Evolutionary conservation across 345 rosid genomes (phyloP), one percentile per base, ranked within the genome.

Genomic region (Streptanthus diversifolius): DNA sequence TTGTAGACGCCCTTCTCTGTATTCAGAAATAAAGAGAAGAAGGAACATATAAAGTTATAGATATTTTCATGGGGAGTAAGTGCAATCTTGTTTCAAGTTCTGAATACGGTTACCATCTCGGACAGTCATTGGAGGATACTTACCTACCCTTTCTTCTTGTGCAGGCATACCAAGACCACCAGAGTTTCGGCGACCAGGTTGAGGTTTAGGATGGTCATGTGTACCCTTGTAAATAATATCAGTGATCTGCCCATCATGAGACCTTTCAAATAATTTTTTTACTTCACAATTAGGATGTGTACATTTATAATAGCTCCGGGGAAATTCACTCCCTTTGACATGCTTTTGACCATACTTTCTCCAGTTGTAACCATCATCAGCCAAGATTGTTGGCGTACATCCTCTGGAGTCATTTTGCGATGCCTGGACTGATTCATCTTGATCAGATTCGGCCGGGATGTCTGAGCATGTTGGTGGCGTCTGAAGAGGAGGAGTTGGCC

Each of bases 331-430:
- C 80, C 99, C 99, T 76, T 95, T 95, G 29, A 95, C 99, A 76
- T 86, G 97, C 61, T 95, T 95, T 84, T 95, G 99, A 44, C 99
- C 99, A 82, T 95, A 95, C 74, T 95, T 95, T 68, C 99, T 82
- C 98, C 99, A 95, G 85, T 90, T 90, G 80, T 90, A 95, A 75
- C 99, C 99, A 84, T 95, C 99, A 71, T 90, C 92, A 21, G 96
- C 83, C 59, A 85, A 29, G 57, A 79, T 64, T 2, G 86, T 68
- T 27, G 78, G 44, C 4, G 81, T 81, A 74, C 78, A 81, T 77
- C 83, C 93, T 83, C 79, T 83, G 27, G 82, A 83, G 68, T 91
- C 98, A 78, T 81, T 66, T 43, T 89, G 87, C 24, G 82, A 75
- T 24, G 85, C 76, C 76, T 77, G 91, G 77, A 83, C 80, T 68